Evolutionary conservation across 2,329 filamentous ascomycete genomes (phyloP), one percentile per base, ranked within the genome.

Genomic region (Mycosphaerella sp.): DNA sequence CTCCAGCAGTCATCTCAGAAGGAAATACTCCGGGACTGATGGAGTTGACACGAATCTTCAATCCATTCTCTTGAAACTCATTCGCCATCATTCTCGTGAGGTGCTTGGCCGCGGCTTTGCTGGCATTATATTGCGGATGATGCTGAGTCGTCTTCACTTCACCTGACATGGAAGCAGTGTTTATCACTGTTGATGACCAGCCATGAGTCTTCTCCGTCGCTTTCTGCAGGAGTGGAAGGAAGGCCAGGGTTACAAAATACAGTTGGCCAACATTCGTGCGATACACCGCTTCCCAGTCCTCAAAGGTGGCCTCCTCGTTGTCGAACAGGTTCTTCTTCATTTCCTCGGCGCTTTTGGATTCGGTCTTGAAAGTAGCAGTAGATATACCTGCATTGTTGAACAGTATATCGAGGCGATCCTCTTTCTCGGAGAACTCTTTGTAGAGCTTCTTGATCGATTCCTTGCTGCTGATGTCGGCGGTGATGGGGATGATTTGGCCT

Each of bases 1-100:
- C 74, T 5, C 74, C 70, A 0, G 79, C 74, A 2, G 79, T 82
- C 77, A 82, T 81, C 66, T 82, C 78, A 11, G 73, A 76, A 0
- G 79, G 78, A 64, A 82, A 82, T 3, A 81, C 72, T 43, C 62
- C 48, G 0, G 79, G 80, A 2, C 79, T 77, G 59, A 83, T 80
- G 45, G 70, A 74, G 66, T 83, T 83, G 58, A 83, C 73, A 11
- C 80, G 69, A 48, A 83, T 76, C 66, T 80, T 79, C 47, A 81
- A 68, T 4, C 71, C 73, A 32, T 73, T 72, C 40, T 75, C 72
- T n/a, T 75, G 72, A 29, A 83, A 73, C 53, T 80, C 77, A 8
- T 73, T 72, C 0, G 79, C 77, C 7, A 83, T 70, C 72, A 81
- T 74, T 60, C 76, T 76, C 26, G 76, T 82, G 10, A 82, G 68